Conservation (phyloP, 306 rosid genomes). For the Mimosa bimucronata region DNA sequence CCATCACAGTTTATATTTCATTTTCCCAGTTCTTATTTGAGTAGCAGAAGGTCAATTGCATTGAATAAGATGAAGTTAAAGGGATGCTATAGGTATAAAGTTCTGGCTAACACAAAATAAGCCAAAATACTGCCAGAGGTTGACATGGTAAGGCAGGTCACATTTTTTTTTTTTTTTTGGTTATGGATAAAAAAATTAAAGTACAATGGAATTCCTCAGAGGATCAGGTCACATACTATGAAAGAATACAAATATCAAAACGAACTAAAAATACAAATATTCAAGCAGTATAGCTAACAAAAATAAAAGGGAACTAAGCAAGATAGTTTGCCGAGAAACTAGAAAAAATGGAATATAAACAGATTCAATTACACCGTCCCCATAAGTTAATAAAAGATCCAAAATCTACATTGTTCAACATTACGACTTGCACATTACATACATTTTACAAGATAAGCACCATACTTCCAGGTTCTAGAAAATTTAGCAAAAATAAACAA, state of each 20-base stretch:
- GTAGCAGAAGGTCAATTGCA: background rate
- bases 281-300: slow-evolving; percentile 16
- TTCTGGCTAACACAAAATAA: background rate
- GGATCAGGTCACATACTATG: slow-evolving; percentile 4
- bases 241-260: background rate
- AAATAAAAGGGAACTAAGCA: background rate
- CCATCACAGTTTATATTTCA: background rate
- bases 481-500: background rate
- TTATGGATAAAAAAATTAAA: background rate
- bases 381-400: slow-evolving; percentile 5
- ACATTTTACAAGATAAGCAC: background rate
- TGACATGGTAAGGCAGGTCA: background rate
- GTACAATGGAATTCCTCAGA: background rate
- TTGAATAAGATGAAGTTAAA: background rate
- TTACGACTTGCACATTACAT: background rate
- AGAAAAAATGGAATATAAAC: background rate
- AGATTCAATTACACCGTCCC: background rate
- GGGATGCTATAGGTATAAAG: background rate
- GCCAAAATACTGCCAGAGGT: slow-evolving; percentile 10
- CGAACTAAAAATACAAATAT: background rate
- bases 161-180: background rate
- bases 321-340: background rate
- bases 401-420: background rate
- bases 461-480: background rate
- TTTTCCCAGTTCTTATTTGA: background rate